Evolutionary conservation across 352 stramenopile species (phyloP).

Genomic region (Phytophthora podocarpi): DNA sequence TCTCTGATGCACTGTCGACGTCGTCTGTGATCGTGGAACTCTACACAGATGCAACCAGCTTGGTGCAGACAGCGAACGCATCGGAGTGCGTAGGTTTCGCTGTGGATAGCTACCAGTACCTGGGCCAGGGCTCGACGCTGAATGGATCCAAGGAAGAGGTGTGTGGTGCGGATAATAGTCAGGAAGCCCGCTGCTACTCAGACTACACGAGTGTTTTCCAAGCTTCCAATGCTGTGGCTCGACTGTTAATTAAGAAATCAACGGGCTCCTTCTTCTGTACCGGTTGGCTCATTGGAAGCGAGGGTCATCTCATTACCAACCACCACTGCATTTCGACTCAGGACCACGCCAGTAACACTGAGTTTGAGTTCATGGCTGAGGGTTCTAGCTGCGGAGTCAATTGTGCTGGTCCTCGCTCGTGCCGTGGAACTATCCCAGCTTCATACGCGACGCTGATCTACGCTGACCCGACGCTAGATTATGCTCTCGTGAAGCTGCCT

Average conservation of each 20-base stretch:
- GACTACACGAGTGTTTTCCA: slow-evolving; percentile 22
- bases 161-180: slow-evolving; percentile 65
- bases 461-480: slow-evolving; percentile 50
- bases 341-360: slow-evolving; percentile 53
- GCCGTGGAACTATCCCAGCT: slow-evolving; percentile 39
- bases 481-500: slow-evolving; percentile 70
- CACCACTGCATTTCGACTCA: slow-evolving; percentile 73
- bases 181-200: slow-evolving; percentile 60
- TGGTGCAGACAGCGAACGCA: slow-evolving; percentile 19
- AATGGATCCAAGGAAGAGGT: slow-evolving; percentile 55
- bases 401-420: slow-evolving; percentile 45
- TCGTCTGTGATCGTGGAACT: slow-evolving; percentile 59
- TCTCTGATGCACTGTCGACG: slow-evolving; percentile 40
- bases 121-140: slow-evolving; percentile 26
- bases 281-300: slow-evolving; percentile 73
- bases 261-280: slow-evolving; percentile 68
- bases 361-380: slow-evolving; percentile 75
- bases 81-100: slow-evolving; percentile 51
- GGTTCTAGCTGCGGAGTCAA: slow-evolving; percentile 35
- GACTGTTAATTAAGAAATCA: slow-evolving; percentile 70
- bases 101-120: slow-evolving; percentile 58
- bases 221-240: slow-evolving; percentile 45
- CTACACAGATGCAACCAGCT: slow-evolving; percentile 33
- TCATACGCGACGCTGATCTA: slow-evolving; percentile 46
- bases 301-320: slow-evolving; percentile 83